Conservation (phyloP, 164 flowering plant species). For the Tinospora cordifolia region DNA sequence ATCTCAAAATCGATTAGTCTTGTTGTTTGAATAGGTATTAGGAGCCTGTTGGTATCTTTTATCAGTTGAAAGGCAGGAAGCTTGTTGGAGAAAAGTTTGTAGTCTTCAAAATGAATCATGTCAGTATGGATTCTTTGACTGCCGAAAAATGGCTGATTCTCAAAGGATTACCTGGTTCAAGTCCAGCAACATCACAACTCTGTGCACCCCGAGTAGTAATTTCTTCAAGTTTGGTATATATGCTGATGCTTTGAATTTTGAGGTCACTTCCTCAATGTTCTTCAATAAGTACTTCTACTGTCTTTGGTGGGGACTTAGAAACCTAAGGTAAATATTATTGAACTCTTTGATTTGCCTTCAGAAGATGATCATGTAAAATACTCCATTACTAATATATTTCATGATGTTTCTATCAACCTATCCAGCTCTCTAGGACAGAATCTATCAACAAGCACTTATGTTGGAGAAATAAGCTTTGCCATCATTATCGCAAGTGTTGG, state of each 20-base stretch:
- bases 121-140: constrained; percentile 31
- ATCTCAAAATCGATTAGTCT: background rate
- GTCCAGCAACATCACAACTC: constrained; percentile 40
- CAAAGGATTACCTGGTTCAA: constrained; percentile 38
- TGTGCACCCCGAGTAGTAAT: constrained; percentile 33
- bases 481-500: constrained; percentile 73
- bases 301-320: constrained; percentile 78
- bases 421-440: constrained; percentile 85
- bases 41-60: constrained; percentile 75
- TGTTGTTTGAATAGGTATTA: constrained; percentile 33
- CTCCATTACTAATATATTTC: background rate
- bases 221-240: constrained; percentile 55
- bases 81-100: constrained; percentile 60
- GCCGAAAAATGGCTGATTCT: constrained; percentile 18
- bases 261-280: constrained; percentile 35
- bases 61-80: constrained; percentile 48
- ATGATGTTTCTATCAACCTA: constrained; percentile 1
- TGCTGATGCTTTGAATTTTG: constrained; percentile 39
- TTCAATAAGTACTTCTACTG: constrained; percentile 59
- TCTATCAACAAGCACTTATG: constrained; percentile 66
- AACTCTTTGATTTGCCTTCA: background rate
- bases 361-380: background rate
- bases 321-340: constrained; percentile 39
- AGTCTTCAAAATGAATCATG: constrained; percentile 26
- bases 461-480: constrained; percentile 77